Base-by-base conservation (phyloP, 2,329 filamentous ascomycete species). In the Hymenoscyphus occultus region DNA sequence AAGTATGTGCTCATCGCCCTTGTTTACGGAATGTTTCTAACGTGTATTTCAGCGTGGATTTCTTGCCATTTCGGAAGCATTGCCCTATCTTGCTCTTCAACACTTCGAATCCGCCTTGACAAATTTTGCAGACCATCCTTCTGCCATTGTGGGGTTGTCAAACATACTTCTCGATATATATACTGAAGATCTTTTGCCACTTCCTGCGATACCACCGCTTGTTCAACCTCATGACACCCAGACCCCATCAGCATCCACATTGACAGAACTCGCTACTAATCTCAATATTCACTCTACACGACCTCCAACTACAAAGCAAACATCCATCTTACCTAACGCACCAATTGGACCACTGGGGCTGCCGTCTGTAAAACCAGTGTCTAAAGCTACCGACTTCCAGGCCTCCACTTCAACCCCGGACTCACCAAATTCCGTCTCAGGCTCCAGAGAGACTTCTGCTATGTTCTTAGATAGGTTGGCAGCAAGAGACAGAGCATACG, bases 151-250 rank as follows among this genome's bases (percentile, higher is more conserved):
- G 42, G 91, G 90, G 0, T 80, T 99, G 28, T 92, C 92, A 19
- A 90, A 91, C 71, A 88, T 98, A 45, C 83, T 99, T 6, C 83
- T 98, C 59, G 93, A 97, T 73, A 87, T 96, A 22, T 96, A 94
- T 78, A 87, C 81, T 70, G 83, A 91, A 76, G 83, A 86, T 59
- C 78, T 91, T 22, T 82, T 89, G 51, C 87, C 87, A 3, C 80
- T 81, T 65, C 78, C 85, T 61, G 77, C 86, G 68, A 68, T 77
- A 75, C 67, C 75, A 7, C 67, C 70, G 22, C 71, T 78, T 28
- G 70, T 75, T 32, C 69, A 74, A 28, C 69, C 72, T 16, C 64
- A 63, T 62, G 70, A 71, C 4, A 63, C 67, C 7, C 65, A 59
- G 19, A 69, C 65, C 40, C 69, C 72, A 19, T 72, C 73, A n/a